Evolutionary conservation across 225 moss, liverwort and hornwort species (phyloP).

Genomic region (Climacium dendroides): DNA sequence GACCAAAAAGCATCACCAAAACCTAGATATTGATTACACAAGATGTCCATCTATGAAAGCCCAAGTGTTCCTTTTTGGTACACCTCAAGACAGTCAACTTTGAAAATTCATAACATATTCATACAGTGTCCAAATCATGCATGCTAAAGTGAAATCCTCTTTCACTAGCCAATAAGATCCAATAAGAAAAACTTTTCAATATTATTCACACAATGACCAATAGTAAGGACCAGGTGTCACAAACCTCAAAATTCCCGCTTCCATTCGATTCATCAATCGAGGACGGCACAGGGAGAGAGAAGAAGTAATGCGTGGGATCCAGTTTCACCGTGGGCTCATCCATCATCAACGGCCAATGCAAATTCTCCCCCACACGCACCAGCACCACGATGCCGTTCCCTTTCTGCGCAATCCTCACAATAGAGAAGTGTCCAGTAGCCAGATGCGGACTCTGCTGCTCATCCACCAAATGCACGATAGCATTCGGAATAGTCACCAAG

Average conservation of each 20-base stretch:
- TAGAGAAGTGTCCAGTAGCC: conserved; percentile 54
- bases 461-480: conserved; percentile 73
- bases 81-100: not conserved
- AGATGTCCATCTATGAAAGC: not conserved
- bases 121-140: not conserved
- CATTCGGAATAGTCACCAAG: conserved; percentile 57
- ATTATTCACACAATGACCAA: not conserved
- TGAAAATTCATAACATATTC: not conserved
- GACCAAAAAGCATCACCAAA: not conserved
- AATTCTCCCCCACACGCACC: conserved; percentile 51
- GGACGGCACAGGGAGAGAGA: conserved; percentile 43
- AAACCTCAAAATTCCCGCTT: conserved; percentile 5
- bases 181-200: not conserved
- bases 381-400: conserved; percentile 62
- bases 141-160: not conserved
- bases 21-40: not conserved
- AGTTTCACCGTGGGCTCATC: conserved; percentile 60
- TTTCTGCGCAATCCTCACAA: conserved; percentile 54
- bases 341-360: conserved; percentile 75
- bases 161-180: not conserved
- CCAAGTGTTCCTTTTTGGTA: not conserved
- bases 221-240: not conserved
- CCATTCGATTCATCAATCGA: conserved; percentile 1
- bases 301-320: conserved; percentile 79
- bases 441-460: conserved; percentile 66